Evolutionary conservation across 257 asterid species (phyloP).

Genomic region (Striga asiatica): DNA sequence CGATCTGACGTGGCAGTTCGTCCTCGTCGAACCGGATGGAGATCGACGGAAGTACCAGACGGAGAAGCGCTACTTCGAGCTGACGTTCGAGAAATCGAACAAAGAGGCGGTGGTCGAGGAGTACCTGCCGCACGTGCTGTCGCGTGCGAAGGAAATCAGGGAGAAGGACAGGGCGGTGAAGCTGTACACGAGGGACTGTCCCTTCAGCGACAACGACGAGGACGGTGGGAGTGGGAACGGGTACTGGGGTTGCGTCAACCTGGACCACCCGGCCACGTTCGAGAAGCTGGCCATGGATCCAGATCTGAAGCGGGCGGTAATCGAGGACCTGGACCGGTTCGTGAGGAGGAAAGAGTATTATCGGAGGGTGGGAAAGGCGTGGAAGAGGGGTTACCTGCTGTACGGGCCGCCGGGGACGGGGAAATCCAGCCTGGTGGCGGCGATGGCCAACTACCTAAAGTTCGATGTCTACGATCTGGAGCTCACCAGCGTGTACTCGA

Average conservation of each 20-base stretch:
- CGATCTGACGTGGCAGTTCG: conserved; percentile 46
- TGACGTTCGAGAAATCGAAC: conserved; percentile 20
- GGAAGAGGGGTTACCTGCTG: conserved; percentile 63
- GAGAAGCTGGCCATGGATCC: conserved; percentile 48
- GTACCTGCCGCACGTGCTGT: conserved; percentile 41
- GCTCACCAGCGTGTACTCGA: conserved; percentile 26
- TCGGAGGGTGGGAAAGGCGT: conserved; percentile 52
- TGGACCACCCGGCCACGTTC: conserved; percentile 57
- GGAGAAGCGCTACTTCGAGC: conserved; percentile 42
- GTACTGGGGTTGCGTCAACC: conserved; percentile 40
- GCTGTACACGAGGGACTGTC: conserved; percentile 52
- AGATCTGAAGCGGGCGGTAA: conserved; percentile 16
- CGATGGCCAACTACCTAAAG: conserved; percentile 50
- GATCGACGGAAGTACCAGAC: conserved; percentile 8
- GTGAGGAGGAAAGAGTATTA: conserved; percentile 45
- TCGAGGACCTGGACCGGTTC: conserved; percentile 47
- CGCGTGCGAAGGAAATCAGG: conserved; percentile 39
- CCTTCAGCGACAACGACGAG: conserved; percentile 32
- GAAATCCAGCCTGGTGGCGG: conserved; percentile 52
- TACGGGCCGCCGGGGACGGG: conserved; percentile 69
- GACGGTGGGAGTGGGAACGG: conserved; percentile 37
- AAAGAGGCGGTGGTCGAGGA: conserved; percentile 31
- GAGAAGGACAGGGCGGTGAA: conserved; percentile 40
- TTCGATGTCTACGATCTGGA: conserved; percentile 57
- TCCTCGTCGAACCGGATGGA: conserved; percentile 35